Base-by-base conservation (phyloP, 1,284 basidiomycete genomes). In the Gymnopus androsaceus region DNA sequence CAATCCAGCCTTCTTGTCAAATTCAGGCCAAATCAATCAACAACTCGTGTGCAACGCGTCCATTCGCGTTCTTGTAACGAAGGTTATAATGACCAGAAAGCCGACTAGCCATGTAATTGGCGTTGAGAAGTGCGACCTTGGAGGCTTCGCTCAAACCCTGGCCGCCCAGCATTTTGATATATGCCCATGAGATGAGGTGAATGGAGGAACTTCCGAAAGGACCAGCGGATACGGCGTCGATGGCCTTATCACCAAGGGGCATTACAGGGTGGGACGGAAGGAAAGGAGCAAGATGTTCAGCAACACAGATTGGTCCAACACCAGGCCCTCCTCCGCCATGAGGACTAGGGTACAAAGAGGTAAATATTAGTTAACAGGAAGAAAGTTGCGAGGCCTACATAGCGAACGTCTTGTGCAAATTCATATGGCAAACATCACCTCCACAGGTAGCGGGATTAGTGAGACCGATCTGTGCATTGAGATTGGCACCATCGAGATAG, bases 101-200 rank as follows among this genome's bases (percentile, higher is more conserved):
- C 46, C 94, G 84, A 64, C 88, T 81, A 11, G 95, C 95, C 81
- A 98, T 97, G 73, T 99, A 99, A 75, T 99, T 99, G 56, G 96
- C 96, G 66, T 90, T 97, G 49, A 99, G 82, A 27, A 99, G 80
- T 2, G 96, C 92, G 28, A 92, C 76, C 67, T 91, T 91, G 8
- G 95, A 92, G 3, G 94, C 88, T 62, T 93, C 82, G 38, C 86
- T 85, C 40, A 99, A 82, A 15, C 95, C 96, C 56, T 83, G 75
- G 21, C 95, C 95, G 31, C 96, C 96, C 30, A 98, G 86, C 96
- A 98, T 98, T 79, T 93, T 94, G 79, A 95, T 92, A 72, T 95
- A 95, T 15, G 94, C 93, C 96, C 96, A 99, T 1, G 96, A 98
- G 69, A 99, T 98, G 60, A 96, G 83, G 52, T 95, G 86, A 67